Conservation (phyloP, 2,329 filamentous ascomycete species). For the Penicillium janthinellum region DNA sequence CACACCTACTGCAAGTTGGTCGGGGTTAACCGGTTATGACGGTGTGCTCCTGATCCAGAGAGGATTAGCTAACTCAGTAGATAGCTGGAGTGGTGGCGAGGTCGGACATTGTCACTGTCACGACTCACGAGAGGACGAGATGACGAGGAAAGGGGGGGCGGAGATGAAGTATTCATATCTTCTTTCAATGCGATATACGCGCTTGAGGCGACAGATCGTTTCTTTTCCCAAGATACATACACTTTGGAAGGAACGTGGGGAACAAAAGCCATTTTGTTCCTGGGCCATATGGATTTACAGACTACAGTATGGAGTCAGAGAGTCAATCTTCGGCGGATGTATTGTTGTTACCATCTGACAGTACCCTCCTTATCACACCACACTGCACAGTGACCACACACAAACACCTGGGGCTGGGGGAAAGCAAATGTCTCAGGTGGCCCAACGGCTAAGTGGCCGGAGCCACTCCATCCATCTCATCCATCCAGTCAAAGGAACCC, state of each 20-base stretch:
- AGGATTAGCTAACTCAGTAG: neutral
- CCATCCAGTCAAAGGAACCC: neutral
- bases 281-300: neutral
- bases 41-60: neutral
- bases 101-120: neutral
- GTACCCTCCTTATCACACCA: neutral
- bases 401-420: slow-evolving; percentile 3
- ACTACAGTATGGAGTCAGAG: too few species aligned
- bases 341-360: neutral
- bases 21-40: neutral
- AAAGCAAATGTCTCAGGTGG: slow-evolving; percentile 4
- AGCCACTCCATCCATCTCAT: neutral
- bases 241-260: neutral
- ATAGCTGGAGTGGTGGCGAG: neutral
- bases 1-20: neutral
- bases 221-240: neutral
- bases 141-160: neutral
- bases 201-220: neutral
- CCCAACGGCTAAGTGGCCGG: neutral
- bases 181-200: neutral
- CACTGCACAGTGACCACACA: neutral
- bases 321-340: neutral
- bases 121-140: neutral
- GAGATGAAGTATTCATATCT: too few species aligned
- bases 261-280: neutral